Base-by-base conservation (phyloP, 495 filamentous ascomycete genomes). In the Collariella sp. region DNA sequence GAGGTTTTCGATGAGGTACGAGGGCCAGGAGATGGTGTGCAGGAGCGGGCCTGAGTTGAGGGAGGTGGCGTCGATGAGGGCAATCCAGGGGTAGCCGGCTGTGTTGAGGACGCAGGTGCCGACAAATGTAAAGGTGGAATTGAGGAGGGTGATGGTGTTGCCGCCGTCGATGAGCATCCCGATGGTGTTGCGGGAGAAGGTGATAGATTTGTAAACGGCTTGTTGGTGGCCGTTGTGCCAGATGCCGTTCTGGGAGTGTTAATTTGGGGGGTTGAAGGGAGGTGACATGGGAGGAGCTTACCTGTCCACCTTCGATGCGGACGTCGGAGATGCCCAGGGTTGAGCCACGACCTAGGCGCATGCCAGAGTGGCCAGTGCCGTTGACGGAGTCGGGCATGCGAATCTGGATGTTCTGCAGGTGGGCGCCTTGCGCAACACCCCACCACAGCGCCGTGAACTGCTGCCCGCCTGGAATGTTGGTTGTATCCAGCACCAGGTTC, bases 341-440 rank as follows among this genome's bases (percentile, higher is more conserved):
- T 10, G 62, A 73, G 51, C 72, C 70, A 66, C 82, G 80, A 31
- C 75, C 75, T 56, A 87, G 79, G 38, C 77, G 79, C 33, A 89
- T 71, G 48, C 86, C 86, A 52, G 83, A 76, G 46, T 88, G 79
- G 1, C 74, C 76, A 10, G 65, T 71, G 19, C 72, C 72, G 45
- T 69, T 77, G 38, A 50, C 55, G 2, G 69, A 64, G 6, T 54
- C 50, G 0, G 72, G 56, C 83, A 88, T 82, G n/a, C 66, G 66
- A 63, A 89, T 86, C 23, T 76, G 70, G 44, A 89, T 71, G 63
- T 89, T 89, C 55, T 87, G 83, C 13, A 85, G 70, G 53, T 82
- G 85, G 6, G 81, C 75, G 19, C 72, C 82, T 55, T 87, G 79
- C 0, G 81, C 81, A 5, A 84, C 83, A 15, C 82, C 81, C 86